Base-by-base conservation (phyloP, 495 filamentous ascomycete species). In the Daldinia grandis region DNA sequence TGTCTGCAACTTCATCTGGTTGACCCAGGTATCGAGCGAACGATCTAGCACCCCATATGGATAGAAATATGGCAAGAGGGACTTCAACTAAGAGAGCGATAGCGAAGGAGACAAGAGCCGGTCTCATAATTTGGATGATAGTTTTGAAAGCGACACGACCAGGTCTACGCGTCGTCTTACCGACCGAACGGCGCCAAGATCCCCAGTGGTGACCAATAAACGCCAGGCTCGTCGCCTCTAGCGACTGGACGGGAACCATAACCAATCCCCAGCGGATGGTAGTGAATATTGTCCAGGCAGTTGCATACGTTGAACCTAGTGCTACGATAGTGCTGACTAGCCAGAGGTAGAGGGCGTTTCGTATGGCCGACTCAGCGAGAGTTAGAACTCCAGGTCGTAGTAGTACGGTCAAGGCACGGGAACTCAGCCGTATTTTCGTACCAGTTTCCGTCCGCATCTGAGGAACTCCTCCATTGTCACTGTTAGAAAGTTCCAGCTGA, bases 251-350 rank as follows among this genome's bases (percentile, higher is more conserved):
- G 0, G 90, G 90, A 1, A 93, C 89, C 91, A 92, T 93, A 30
- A 92, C 81, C 4, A 93, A 78, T 1, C 91, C 90, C 91, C 90
- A 93, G n/a, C 90, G 84, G 64, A 93, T 92, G 0, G 90, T 92
- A 65, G 86, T 91, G 80, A 93, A 93, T 38, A 92, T 81, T 14
- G 89, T 87, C 91, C 90, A 93, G 1, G 91, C 90, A 2, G 91
- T 92, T 1, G 88, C 88, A 77, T 92, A 93, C 27, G 87, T 82
- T 0, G 78, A 70, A 4, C 90, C 89, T 64, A 93, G 79, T 0
- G 82, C 71, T 0, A 93, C 82, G 38, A 93, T 91, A 9, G 81
- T 83, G 44, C 78, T 83, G n/a, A 92, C 83, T 2, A 93, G 82
- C 90, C 90, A 93, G 15, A 93, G 83, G 64, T 93, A 93, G 0